phyloP scores from a whole-genome alignment of 129 eudicot genomes.

The Pittosporum tobira region DNA sequence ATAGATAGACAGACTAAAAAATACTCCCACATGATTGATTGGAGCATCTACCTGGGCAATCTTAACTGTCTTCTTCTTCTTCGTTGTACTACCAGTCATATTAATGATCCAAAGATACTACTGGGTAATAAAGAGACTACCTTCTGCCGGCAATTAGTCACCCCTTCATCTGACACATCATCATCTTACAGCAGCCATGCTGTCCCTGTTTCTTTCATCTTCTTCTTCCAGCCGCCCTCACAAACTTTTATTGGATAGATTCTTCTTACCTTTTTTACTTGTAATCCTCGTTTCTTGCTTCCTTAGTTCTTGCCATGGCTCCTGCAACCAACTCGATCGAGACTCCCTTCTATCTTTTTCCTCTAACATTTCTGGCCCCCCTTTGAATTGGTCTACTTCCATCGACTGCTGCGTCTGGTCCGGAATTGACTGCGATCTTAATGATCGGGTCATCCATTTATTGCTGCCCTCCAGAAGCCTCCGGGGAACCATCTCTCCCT shows the following conservation, averaged over 20 bases:
- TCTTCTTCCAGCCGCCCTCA: background rate
- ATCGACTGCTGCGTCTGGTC: conserved; percentile 52
- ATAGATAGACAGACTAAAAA: background rate
- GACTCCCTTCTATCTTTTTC: conserved; percentile 6
- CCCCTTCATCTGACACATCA: conserved; percentile 3
- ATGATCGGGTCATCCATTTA: conserved; percentile 28
- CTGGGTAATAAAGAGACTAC: conserved; percentile 1
- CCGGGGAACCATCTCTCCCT: conserved; percentile 22
- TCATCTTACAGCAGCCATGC: conserved; percentile 6
- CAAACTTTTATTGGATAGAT: no score
- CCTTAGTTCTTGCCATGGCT: background rate
- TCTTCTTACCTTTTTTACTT: background rate
- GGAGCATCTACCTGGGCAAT: conserved; percentile 1
- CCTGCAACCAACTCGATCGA: conserved; percentile 4
- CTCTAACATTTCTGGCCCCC: background rate
- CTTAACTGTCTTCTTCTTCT: background rate
- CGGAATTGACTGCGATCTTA: conserved; percentile 39
- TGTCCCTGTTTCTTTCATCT: background rate
- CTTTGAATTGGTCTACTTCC: conserved; percentile 8
- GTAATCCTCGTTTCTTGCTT: background rate
- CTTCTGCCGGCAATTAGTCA: background rate
- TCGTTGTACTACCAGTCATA: background rate
- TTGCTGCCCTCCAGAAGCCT: conserved; percentile 41
- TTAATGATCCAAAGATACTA: conserved; percentile 7
- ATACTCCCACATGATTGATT: background rate